phyloP scores from a whole-genome alignment of 495 filamentous ascomycete genomes.

The Aspergillus wentii region DNA sequence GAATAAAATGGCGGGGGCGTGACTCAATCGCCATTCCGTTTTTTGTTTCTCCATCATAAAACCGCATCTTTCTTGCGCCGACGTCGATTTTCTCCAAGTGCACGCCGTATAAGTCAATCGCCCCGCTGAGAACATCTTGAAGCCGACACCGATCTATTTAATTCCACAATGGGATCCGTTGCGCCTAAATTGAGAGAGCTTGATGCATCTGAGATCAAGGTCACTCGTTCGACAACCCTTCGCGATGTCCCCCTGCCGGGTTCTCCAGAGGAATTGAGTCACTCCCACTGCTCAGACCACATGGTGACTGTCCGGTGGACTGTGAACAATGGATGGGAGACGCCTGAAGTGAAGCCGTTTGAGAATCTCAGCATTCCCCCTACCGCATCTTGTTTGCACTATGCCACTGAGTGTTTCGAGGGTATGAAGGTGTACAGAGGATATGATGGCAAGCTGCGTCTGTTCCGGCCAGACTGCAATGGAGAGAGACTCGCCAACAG shows the following conservation, averaged over 20 bases:
- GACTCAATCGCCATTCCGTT: no score
- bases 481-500: slow-evolving; percentile 66
- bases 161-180: slow-evolving; percentile 37
- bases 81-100: no score
- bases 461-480: slow-evolving; percentile 83
- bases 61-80: no score
- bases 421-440: slow-evolving; percentile 86
- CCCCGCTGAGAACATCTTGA: no score
- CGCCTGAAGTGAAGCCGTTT: slow-evolving; percentile 74
- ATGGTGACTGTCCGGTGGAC: slow-evolving; percentile 81
- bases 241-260: slow-evolving; percentile 63
- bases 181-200: slow-evolving; percentile 42
- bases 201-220: slow-evolving; percentile 68
- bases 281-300: slow-evolving; percentile 76
- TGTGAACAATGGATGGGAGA: slow-evolving; percentile 61
- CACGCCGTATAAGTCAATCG: no score
- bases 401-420: slow-evolving; percentile 91
- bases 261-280: slow-evolving; percentile 43
- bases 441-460: slow-evolving; percentile 70
- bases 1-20: no score
- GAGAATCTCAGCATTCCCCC: slow-evolving; percentile 78
- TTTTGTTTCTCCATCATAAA: no score
- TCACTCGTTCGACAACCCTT: slow-evolving; percentile 60
- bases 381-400: slow-evolving; percentile 81
- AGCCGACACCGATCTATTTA: no score